These are phyloP conservation scores for Bipolaris oryzae DNA, from an alignment of 2,329 filamentous ascomycete species.

Conservation along the genomic window DNA sequence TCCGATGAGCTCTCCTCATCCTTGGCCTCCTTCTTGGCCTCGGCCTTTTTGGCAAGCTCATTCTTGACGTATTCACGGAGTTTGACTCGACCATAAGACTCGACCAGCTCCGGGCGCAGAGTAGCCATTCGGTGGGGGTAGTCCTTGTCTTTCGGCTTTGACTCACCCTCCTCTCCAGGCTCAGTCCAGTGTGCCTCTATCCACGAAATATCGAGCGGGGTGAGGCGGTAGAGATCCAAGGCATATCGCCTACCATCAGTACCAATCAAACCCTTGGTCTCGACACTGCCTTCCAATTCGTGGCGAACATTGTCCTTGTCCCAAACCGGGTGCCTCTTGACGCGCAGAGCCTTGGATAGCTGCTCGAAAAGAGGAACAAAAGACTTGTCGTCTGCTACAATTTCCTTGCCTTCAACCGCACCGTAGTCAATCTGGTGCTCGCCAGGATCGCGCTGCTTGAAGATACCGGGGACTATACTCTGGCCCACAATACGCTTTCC, in stretches of 20 bases:
- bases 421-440: slow-evolving; percentile 99
- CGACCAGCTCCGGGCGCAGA: slow-evolving; percentile 85
- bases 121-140: slow-evolving; percentile 98
- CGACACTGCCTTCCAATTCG: slow-evolving; percentile 91
- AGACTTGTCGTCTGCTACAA: slow-evolving; percentile 86
- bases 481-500: slow-evolving; percentile 97
- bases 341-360: slow-evolving; percentile 85
- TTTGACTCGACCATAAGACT: slow-evolving; percentile 81
- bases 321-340: slow-evolving; percentile 97
- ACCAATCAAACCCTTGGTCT: slow-evolving; percentile 96
- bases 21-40: slow-evolving; percentile 50
- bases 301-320: slow-evolving; percentile 92
- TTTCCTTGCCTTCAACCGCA: slow-evolving; percentile 94
- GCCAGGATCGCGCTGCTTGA: slow-evolving; percentile 95
- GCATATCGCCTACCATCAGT: slow-evolving; percentile 97
- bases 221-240: slow-evolving; percentile 94
- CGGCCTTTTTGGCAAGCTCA: slow-evolving; percentile 63
- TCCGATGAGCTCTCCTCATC: slow-evolving; percentile 41
- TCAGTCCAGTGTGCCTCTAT: slow-evolving; percentile 73
- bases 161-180: slow-evolving; percentile 53
- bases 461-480: slow-evolving; percentile 97
- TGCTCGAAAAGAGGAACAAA: slow-evolving; percentile 86
- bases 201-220: slow-evolving; percentile 89
- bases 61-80: slow-evolving; percentile 87
- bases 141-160: slow-evolving; percentile 55